Base-by-base conservation (phyloP, 148 eudicot genomes). In the Dysphania ambrosioides region DNA sequence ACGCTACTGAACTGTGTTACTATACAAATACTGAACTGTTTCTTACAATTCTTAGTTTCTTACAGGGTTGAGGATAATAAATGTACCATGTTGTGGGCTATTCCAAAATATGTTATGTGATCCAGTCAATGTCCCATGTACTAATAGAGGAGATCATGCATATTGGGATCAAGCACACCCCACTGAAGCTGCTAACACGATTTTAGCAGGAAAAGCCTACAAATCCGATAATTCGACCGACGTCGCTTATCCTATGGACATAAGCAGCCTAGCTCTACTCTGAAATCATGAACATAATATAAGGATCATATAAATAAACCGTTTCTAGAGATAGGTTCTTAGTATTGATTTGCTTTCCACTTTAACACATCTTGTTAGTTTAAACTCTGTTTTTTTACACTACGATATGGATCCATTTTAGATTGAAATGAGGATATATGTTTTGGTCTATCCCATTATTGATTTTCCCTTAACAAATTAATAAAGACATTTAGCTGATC, bases 91-190 rank as follows among this genome's bases (percentile, higher is more conserved):
- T 65, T 83, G 86, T 66, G 83, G 83, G 8, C 0, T 51, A 2
- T 2, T 40, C 2, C 12, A 11, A 66, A 12, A 44, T 80, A 79
- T 56, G 5, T 72, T 47, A 11, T 47, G 53, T 47, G 15, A 15
- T 13, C 83, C 86, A 0, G 23, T 80, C 6, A 77, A 69, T 35
- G 7, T 55, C 24, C 81, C 79, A 4, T 83, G 86, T 40, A 0
- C 0, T 0, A 15, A 68, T 35, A 72, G 86, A 29, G 51, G 49
- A 0, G 29, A 57, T 0, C 64, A 19, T 64, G 86, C 76, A 16
- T 81, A 75, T 38, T 84, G 78, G 80, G 86, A 84, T 31, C 51
- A 59, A 27, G 82, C 59, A 13, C 86, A 84, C 72, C 77, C 84
- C 2, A 81, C 84, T 0, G 86, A 84, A 66, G 80, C 80, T 35